Conservation (phyloP, 495 filamentous ascomycete species). For the Lentithecium fluviatile region DNA sequence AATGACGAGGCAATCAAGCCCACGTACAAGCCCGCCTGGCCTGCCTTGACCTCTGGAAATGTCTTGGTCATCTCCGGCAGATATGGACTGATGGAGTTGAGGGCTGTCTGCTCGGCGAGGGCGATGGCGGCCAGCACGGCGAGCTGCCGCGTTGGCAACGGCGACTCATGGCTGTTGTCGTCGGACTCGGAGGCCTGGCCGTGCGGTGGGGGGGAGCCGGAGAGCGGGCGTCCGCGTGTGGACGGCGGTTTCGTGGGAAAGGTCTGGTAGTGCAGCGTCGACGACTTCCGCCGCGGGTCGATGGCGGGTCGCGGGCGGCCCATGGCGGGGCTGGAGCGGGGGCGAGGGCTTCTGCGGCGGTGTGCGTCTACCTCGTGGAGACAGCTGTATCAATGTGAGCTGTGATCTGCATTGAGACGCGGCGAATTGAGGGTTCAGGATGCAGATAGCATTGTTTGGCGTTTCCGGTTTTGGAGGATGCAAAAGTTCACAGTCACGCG, state of each 20-base stretch:
- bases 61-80: constrained; percentile 85
- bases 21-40: constrained; percentile 81
- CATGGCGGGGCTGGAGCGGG: constrained; percentile 17
- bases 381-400: neutral
- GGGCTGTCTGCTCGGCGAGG: constrained; percentile 88
- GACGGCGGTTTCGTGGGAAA: constrained; percentile 88
- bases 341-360: neutral
- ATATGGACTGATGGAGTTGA: constrained; percentile 96
- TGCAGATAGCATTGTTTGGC: neutral
- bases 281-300: constrained; percentile 58
- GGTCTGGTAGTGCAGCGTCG: constrained; percentile 85
- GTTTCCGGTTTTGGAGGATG: neutral
- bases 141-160: constrained; percentile 80
- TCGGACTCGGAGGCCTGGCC: constrained; percentile 31
- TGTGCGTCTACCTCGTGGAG: constrained; percentile 17
- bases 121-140: constrained; percentile 82
- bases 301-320: constrained; percentile 24
- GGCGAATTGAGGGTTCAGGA: neutral
- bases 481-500: neutral
- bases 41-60: constrained; percentile 73
- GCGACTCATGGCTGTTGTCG: constrained; percentile 51
- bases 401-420: neutral
- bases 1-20: constrained; percentile 86
- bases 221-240: constrained; percentile 61
- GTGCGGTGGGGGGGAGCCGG: constrained; percentile 38